Evolutionary conservation across 805 yeast genomes (phyloP).

Genomic region (Ogataea chonburiensis): DNA sequence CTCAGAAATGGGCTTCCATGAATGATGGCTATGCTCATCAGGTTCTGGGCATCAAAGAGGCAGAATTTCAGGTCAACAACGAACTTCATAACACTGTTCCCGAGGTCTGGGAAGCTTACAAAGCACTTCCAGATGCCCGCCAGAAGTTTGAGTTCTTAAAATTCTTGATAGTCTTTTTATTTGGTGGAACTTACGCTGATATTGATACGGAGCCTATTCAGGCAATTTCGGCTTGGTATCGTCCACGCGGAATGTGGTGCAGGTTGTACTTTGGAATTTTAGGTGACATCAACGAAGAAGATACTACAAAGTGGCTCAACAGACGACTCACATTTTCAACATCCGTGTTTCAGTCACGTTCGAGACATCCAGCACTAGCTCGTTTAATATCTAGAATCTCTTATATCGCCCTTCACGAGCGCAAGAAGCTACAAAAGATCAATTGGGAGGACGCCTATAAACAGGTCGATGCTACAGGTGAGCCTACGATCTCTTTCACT

Average conservation of each 20-base stretch:
- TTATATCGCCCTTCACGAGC: conserved; percentile 16
- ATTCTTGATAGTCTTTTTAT: conserved; percentile 45
- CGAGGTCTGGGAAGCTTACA: conserved; percentile 46
- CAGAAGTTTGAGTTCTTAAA: conserved; percentile 51
- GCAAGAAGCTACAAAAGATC: conserved; percentile 7
- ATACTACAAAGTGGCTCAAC: conserved; percentile 18
- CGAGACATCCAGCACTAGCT: conserved; percentile 28
- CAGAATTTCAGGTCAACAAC: conserved; percentile 10
- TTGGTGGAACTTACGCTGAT: conserved; percentile 58
- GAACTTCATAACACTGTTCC: conserved; percentile 35
- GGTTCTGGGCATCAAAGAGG: conserved; percentile 11
- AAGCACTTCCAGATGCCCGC: conserved; percentile 44
- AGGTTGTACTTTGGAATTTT: conserved; percentile 23
- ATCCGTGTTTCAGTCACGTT: conserved; percentile 21
- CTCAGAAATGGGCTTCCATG: conserved; percentile 10
- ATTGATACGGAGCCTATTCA: conserved; percentile 49
- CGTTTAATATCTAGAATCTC: conserved; percentile 26
- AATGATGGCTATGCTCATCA: conserved; percentile 12
- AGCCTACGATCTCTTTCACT: conserved; percentile 23
- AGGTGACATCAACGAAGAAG: conserved; percentile 22
- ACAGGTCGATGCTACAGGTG: conserved; percentile 22
- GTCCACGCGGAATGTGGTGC: conserved; percentile 16
- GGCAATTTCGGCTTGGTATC: conserved; percentile 33
- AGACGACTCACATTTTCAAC: conserved; percentile 26
- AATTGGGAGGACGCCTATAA: conserved; percentile 20